A percentile compares a stretch with the other conserved stretches of the same genome.
Evolutionary conservation across 225 moss, liverwort and hornwort species (phyloP).

Genomic region (Thuidium tamariscinum): DNA sequence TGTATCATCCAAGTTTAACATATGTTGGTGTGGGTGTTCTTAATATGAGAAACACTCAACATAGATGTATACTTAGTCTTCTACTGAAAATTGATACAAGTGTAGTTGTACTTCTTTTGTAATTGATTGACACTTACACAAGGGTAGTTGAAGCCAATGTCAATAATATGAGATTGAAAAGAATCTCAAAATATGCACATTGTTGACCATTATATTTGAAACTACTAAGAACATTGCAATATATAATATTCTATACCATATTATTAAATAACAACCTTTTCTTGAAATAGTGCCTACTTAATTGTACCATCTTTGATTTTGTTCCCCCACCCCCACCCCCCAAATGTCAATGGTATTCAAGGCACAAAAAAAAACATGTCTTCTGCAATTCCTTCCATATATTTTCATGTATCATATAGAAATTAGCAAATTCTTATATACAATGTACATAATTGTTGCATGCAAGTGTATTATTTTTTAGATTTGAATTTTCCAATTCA

Average conservation of each 20-base stretch:
- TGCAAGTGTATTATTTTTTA: too few species aligned
- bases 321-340: too few species aligned
- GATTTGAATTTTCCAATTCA: too few species aligned
- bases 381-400: rapidly evolving
- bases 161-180: too few species aligned
- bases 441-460: too few species aligned
- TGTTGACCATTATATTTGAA: neutral
- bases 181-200: neutral
- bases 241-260: neutral
- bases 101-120: neutral
- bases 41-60: neutral
- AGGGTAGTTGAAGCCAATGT: rapidly evolving
- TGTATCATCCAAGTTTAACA: neutral
- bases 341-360: too few species aligned
- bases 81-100: neutral
- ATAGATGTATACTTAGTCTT: rapidly evolving
- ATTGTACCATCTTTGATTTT: too few species aligned
- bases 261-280: neutral
- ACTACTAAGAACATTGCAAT: neutral
- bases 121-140: rapidly evolving
- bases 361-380: rapidly evolving
- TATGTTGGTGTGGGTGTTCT: rapidly evolving
- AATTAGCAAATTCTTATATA: too few species aligned
- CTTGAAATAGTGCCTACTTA: neutral
- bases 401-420: too few species aligned